Conservation (phyloP, 108 stramenopile genomes). For the Nitzschia sp. region DNA sequence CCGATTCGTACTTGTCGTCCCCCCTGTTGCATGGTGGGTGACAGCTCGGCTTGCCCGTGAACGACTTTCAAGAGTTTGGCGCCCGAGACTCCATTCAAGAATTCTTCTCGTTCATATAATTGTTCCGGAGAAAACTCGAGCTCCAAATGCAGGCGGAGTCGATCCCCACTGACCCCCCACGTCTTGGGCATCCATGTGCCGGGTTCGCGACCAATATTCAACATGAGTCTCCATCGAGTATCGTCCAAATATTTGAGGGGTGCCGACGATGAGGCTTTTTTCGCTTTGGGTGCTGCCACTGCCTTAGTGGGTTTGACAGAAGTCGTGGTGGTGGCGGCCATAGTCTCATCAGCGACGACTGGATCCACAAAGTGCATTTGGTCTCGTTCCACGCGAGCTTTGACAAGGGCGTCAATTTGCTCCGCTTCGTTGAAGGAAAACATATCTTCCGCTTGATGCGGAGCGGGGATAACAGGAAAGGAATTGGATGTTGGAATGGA, state of each 20-base stretch:
- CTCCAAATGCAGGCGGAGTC: slow-evolving; percentile 57
- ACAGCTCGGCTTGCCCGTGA: slow-evolving; percentile 30
- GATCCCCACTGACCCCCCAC: slow-evolving; percentile 69
- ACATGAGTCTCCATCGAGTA: slow-evolving; percentile 65
- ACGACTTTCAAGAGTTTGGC: slow-evolving; percentile 57
- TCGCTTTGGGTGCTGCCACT: neutral
- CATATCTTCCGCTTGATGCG: slow-evolving; percentile 1
- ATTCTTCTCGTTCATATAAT: slow-evolving; percentile 65
- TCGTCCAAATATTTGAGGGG: slow-evolving; percentile 41
- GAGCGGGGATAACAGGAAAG: neutral
- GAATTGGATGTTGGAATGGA: neutral
- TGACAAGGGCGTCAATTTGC: neutral
- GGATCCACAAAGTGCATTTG: neutral
- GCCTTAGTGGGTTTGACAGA: neutral
- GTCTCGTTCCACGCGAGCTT: slow-evolving; percentile 6
- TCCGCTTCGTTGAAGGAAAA: neutral
- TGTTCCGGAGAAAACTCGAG: slow-evolving; percentile 58
- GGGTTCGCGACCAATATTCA: slow-evolving; percentile 68
- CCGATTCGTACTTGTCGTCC: slow-evolving; percentile 35
- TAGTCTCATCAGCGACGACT: neutral
- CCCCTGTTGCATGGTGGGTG: slow-evolving; percentile 56
- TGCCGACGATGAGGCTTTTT: neutral
- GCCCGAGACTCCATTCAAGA: slow-evolving; percentile 49
- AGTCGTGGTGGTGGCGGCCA: neutral
- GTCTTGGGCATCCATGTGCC: slow-evolving; percentile 85